These are phyloP conservation scores for barrel medic (Medicago truncatula) DNA, from an alignment of 306 rosid genomes.

Conservation along the genomic window MtrunA17r5.0-ANR NC_053049.1:41417001-41417500, in stretches of 20 bases:
- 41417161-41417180: constrained; percentile 93
- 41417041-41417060: constrained; percentile 55
- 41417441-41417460: neutral
- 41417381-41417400: constrained; percentile 29
- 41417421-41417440: constrained; percentile 19
- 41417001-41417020: constrained; percentile 68
- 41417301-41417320: constrained; percentile 78
- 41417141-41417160: constrained; percentile 78
- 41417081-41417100: constrained; percentile 67
- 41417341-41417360: constrained; percentile 67
- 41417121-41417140: constrained; percentile 64
- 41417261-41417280: constrained; percentile 78
- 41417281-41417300: constrained; percentile 79
- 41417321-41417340: constrained; percentile 76
- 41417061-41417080: constrained; percentile 73
- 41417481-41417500: constrained; percentile 46
- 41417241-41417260: constrained; percentile 70
- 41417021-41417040: constrained; percentile 78
- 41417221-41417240: constrained; percentile 88
- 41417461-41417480: constrained; percentile 19
- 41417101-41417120: constrained; percentile 69
- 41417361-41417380: constrained; percentile 56
- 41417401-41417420: neutral
- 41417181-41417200: constrained; percentile 82
- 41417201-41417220: constrained; percentile 84